These are phyloP conservation scores for Pleochaeta shiraiana DNA, from an alignment of 2,329 filamentous ascomycete genomes.

Conservation along the genomic window DNA sequence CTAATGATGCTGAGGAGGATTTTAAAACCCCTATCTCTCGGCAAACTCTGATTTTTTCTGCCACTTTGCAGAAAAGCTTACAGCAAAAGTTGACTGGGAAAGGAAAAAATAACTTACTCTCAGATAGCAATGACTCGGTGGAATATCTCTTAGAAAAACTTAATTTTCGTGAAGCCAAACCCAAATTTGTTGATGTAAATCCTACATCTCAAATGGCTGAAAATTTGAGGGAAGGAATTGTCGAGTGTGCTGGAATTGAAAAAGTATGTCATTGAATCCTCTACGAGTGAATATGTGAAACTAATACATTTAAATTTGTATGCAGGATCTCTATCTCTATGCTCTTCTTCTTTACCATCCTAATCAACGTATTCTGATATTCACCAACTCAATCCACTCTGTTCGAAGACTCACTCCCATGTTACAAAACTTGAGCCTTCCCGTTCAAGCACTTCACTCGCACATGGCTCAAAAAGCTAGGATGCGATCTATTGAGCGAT, in stretches of 20 bases:
- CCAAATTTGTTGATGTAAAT: conserved; percentile 83
- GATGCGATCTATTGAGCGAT: conserved; percentile 77
- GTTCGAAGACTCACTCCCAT: conserved; percentile 72
- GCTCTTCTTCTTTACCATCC: conserved; percentile 65
- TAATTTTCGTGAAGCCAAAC: conserved; percentile 64
- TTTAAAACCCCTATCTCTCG: conserved; percentile 29
- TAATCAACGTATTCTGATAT: conserved; percentile 63
- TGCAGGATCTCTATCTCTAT: conserved; percentile 76
- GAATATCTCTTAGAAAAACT: conserved; percentile 82
- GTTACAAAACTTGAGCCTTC: conserved; percentile 60
- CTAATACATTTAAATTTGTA: conserved; percentile 11
- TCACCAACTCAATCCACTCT: conserved; percentile 88
- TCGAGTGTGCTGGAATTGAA: conserved; percentile 83
- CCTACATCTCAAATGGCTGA: conserved; percentile 75
- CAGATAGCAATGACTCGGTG: conserved; percentile 53
- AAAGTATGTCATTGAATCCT: conserved; percentile 45
- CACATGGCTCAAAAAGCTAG: conserved; percentile 94
- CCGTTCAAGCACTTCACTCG: conserved; percentile 63
- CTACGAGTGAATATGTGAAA: no score
- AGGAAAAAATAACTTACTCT: conserved; percentile 33
- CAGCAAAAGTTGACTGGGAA: conserved; percentile 82
- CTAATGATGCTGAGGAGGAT: conserved; percentile 25
- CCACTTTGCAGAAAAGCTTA: conserved; percentile 78
- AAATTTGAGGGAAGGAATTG: conserved; percentile 65
- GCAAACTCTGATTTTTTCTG: conserved; percentile 91